A percentile compares a stretch with the other conserved stretches of the same genome.
These are phyloP conservation scores for Protomyces inundatus DNA, from an alignment of 1,139 yeast genomes.

Conservation along the genomic window DNA sequence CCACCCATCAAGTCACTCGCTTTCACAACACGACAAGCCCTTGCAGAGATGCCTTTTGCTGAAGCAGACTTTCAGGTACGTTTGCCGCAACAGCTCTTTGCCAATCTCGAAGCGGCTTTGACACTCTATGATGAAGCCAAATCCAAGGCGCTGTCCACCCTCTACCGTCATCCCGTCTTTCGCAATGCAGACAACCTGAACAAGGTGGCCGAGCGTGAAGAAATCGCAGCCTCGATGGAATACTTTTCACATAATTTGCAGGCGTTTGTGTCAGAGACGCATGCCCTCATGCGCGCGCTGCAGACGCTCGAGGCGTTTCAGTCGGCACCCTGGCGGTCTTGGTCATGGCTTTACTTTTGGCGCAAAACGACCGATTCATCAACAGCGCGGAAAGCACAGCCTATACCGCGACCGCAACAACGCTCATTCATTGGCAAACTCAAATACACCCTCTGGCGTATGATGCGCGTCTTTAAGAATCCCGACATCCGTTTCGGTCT, in stretches of 20 bases:
- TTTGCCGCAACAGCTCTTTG: slow-evolving; percentile 45
- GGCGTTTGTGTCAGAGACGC: slow-evolving; percentile 57
- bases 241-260: slow-evolving; percentile 64
- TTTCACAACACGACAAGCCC: slow-evolving; percentile 57
- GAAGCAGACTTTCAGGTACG: slow-evolving; percentile 35
- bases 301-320: slow-evolving; percentile 44
- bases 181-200: slow-evolving; percentile 40
- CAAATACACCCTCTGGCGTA: slow-evolving; percentile 43
- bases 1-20: slow-evolving; percentile 68
- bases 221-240: slow-evolving; percentile 79
- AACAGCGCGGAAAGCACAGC: not conserved
- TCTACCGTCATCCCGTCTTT: slow-evolving; percentile 42
- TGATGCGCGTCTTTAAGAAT: slow-evolving; percentile 47
- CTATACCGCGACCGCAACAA: not conserved
- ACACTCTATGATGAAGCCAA: slow-evolving; percentile 56
- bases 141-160: slow-evolving; percentile 49
- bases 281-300: slow-evolving; percentile 47
- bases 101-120: slow-evolving; percentile 52
- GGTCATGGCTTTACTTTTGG: slow-evolving; percentile 56
- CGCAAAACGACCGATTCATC: slow-evolving; percentile 24
- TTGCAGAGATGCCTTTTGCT: slow-evolving; percentile 58
- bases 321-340: slow-evolving; percentile 39
- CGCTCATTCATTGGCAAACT: not conserved
- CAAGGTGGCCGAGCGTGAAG: slow-evolving; percentile 63
- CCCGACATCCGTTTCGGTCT: slow-evolving; percentile 74